Base-by-base conservation (phyloP, 2,329 filamentous ascomycete species). In the Ophiostoma perfectum region DNA sequence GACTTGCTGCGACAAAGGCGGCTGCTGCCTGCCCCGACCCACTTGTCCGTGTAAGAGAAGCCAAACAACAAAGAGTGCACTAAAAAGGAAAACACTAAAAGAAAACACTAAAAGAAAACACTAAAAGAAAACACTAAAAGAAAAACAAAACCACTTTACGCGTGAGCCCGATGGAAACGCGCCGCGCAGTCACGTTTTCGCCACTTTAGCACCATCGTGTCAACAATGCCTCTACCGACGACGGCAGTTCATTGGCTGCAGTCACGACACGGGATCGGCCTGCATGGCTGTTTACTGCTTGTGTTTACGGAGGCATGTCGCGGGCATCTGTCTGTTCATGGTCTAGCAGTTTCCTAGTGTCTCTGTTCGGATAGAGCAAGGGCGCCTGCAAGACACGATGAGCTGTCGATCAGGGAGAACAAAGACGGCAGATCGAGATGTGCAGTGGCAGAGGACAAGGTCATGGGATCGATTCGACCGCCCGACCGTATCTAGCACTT, bases 21-120 rank as follows among this genome's bases (percentile, higher is more conserved):
- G 41, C 9, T 66, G 67, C 52, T 68, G 67, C 67, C 67, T 68
- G 58, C 12, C 18, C 45, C 41, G 16, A 16, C 39, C 67, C 62
- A 67, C 63, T n/a, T 64, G 27, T n/a, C 5, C 11, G 36, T 55
- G 66, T 44, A 66, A 66, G 65, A 55, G 42, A 45, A 16, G 42
- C 39, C 62, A 58, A 44, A 44, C 38, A 66, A 44, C 38, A 55
- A 67, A 41, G 64, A 60, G 27, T 27, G 27, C 27, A 27, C 27
- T 2, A 27, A 27, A 27, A 27, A 6, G 42, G 27, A 27, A 27
- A 27, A 27, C 27, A 27, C 27, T 2, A 27, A 27, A 1, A 27
- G 2, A 27, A 27, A 27, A 27, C 27, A 27, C 27, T 2, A 27
- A 27, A 1, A 27, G 2, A 27, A 27, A 27, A 27, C 27, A 27